A percentile compares a stretch with the other conserved stretches of the same genome.
phyloP scores from a whole-genome alignment of 805 yeast genomes.

The Ogataea nitratoaversa region DNA sequence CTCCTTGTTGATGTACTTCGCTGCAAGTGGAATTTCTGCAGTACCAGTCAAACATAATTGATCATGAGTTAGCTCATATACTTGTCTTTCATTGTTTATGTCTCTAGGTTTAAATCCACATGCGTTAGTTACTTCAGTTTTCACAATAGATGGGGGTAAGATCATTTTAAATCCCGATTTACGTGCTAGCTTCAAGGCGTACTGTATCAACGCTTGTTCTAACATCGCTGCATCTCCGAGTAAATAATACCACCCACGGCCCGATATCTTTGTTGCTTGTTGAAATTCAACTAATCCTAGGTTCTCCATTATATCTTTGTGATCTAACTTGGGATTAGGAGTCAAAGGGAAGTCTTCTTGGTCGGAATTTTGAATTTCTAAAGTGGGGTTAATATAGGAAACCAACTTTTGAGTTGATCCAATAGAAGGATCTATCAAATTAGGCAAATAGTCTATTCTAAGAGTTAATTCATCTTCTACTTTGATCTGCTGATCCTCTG shows the following conservation, averaged over 20 bases:
- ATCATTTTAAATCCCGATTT: slow-evolving; percentile 63
- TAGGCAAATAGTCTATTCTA: slow-evolving; percentile 57
- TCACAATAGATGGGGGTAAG: slow-evolving; percentile 83
- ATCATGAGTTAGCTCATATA: slow-evolving; percentile 52
- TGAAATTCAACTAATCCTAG: slow-evolving; percentile 66
- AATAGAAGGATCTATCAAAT: slow-evolving; percentile 49
- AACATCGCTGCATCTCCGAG: slow-evolving; percentile 79
- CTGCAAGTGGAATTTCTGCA: slow-evolving; percentile 93
- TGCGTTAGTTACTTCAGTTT: slow-evolving; percentile 70
- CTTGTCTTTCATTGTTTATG: slow-evolving; percentile 78
- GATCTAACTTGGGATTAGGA: slow-evolving; percentile 42
- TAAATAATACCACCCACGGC: slow-evolving; percentile 85
- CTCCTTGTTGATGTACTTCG: slow-evolving; percentile 51
- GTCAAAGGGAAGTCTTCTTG: slow-evolving; percentile 13
- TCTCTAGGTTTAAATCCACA: slow-evolving; percentile 97
- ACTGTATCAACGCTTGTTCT: slow-evolving; percentile 87
- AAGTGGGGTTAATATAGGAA: slow-evolving; percentile 47
- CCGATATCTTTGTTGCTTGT: slow-evolving; percentile 71
- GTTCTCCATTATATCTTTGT: slow-evolving; percentile 64
- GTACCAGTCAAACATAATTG: slow-evolving; percentile 80
- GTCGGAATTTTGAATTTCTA: slow-evolving; percentile 11
- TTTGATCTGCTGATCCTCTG: slow-evolving; percentile 20
- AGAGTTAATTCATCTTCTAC: slow-evolving; percentile 35
- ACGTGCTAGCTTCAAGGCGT: slow-evolving; percentile 65
- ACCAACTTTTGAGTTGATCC: slow-evolving; percentile 40